phyloP scores from a whole-genome alignment of 208 protist genomes.

The Tritrichomonas musculus region DNA sequence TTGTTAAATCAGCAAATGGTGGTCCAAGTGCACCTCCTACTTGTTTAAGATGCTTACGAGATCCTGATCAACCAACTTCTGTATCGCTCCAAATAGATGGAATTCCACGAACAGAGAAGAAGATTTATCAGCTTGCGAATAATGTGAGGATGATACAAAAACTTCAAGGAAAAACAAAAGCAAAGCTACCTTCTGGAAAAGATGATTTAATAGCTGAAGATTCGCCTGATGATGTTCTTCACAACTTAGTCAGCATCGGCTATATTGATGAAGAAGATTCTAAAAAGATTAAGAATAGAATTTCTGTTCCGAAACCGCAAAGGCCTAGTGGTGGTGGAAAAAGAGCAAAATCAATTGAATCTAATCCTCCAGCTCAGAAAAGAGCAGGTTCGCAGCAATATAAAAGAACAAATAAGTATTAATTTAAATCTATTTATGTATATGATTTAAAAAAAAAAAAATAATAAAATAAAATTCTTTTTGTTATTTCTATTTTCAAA shows the following conservation, averaged over 20 bases:
- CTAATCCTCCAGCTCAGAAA: not conserved
- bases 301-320: not conserved
- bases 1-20: not conserved
- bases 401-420: too few species aligned
- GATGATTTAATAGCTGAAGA: not conserved
- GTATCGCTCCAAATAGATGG: not conserved
- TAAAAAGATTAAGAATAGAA: not conserved
- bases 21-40: not conserved
- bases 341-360: not conserved
- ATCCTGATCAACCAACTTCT: conserved; percentile 10
- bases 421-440: too few species aligned
- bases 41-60: not conserved
- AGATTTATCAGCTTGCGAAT: not conserved
- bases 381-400: too few species aligned
- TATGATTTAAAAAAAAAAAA: too few species aligned
- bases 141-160: conserved; percentile 20
- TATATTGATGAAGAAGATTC: conserved; percentile 22
- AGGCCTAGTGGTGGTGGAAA: not conserved
- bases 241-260: not conserved
- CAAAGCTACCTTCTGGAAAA: not conserved
- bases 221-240: not conserved
- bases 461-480: too few species aligned
- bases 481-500: too few species aligned
- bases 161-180: conserved; percentile 7
- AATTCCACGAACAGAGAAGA: not conserved